A percentile compares a stretch with the other conserved stretches of the same genome.
phyloP scores from a whole-genome alignment of 1,284 basidiomycete genomes.

The Trametes polyzona region DNA sequence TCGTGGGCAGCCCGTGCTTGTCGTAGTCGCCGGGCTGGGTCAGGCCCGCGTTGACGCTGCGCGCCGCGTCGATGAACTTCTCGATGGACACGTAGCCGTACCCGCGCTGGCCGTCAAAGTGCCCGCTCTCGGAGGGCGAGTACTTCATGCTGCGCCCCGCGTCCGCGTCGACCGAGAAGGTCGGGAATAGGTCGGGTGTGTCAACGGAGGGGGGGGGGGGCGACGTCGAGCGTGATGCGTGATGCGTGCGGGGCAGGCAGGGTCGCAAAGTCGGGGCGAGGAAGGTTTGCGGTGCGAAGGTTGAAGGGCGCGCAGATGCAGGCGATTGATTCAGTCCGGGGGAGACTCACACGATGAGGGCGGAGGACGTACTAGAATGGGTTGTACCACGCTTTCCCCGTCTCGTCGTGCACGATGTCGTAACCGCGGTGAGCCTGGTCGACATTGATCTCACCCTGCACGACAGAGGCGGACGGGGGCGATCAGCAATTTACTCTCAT shows the following conservation, averaged over 20 bases:
- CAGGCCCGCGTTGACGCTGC: conserved; percentile 74
- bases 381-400: conserved; percentile 83
- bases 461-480: neutral
- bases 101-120: conserved; percentile 91
- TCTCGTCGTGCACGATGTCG: conserved; percentile 83
- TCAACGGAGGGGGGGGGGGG: neutral
- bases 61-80: conserved; percentile 85
- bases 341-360: conserved; percentile 4
- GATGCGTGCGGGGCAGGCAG: neutral
- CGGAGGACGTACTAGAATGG: conserved; percentile 82
- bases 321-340: conserved; percentile 7
- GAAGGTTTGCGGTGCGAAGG: neutral
- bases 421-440: conserved; percentile 95
- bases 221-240: neutral
- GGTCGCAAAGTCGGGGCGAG: neutral
- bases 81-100: conserved; percentile 92
- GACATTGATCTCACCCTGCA: conserved; percentile 85
- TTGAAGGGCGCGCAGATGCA: neutral
- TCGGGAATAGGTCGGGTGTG: neutral
- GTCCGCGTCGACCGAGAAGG: neutral
- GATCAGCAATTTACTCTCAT: conserved; percentile 6
- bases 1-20: conserved; percentile 81
- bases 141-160: conserved; percentile 78
- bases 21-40: conserved; percentile 77
- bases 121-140: conserved; percentile 87